Evolutionary conservation across 2,329 filamentous ascomycete genomes (phyloP).

Genomic region (Talaromyces funiculosus): DNA sequence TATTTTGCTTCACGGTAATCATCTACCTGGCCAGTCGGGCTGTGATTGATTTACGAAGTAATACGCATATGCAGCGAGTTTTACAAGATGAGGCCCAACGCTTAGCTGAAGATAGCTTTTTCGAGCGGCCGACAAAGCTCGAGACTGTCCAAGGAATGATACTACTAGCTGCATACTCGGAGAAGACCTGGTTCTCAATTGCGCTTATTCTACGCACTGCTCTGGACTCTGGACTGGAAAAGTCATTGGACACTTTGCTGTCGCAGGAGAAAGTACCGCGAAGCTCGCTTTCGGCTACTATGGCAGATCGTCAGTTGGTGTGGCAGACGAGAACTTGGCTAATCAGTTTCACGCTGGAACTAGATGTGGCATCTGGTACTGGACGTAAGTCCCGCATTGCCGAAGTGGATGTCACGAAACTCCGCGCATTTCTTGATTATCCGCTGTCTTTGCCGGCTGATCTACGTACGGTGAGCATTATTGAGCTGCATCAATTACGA

Average conservation of each 20-base stretch:
- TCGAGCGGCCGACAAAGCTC: slow-evolving; percentile 31
- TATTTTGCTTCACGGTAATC: slow-evolving; percentile 33
- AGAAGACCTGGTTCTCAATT: slow-evolving; percentile 35
- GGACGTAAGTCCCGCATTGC: slow-evolving; percentile 31
- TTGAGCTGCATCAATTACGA: slow-evolving; percentile 33
- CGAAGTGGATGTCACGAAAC: slow-evolving; percentile 29
- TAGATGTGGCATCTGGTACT: slow-evolving; percentile 32
- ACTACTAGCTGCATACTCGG: slow-evolving; percentile 30
- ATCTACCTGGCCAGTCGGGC: slow-evolving; percentile 32
- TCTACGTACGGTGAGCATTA: slow-evolving; percentile 31
- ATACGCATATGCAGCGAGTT: slow-evolving; percentile 30
- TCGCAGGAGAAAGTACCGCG: slow-evolving; percentile 27
- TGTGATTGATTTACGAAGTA: slow-evolving; percentile 26
- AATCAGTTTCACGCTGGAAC: slow-evolving; percentile 30
- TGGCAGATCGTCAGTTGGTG: slow-evolving; percentile 30
- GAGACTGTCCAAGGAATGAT: slow-evolving; percentile 35
- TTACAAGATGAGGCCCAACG: slow-evolving; percentile 32
- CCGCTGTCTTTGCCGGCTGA: slow-evolving; percentile 31
- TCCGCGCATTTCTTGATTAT: slow-evolving; percentile 31
- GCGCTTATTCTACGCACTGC: slow-evolving; percentile 32
- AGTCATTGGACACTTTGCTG: slow-evolving; percentile 29
- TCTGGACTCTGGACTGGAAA: slow-evolving; percentile 30
- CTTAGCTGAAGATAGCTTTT: slow-evolving; percentile 33
- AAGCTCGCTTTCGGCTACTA: slow-evolving; percentile 30
- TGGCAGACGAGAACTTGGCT: slow-evolving; percentile 34